Percentiles rank a stretch among this genome's conserved stretches.
Conservation (phyloP, 2,329 filamentous ascomycete genomes). For the Aureobasidium leucospermi region DNA sequence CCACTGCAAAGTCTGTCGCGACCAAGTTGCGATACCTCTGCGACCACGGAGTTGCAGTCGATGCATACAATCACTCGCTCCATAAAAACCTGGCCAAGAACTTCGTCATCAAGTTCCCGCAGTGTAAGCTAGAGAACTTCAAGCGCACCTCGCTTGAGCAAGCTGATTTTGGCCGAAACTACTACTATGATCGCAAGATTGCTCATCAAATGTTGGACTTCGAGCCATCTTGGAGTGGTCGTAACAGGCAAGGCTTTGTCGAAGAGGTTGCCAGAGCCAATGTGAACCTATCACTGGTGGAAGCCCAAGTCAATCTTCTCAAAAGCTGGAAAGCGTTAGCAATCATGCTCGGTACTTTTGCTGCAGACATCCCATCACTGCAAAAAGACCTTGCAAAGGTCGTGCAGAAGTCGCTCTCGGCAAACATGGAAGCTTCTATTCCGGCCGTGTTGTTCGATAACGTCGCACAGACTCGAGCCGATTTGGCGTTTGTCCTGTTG, state of each 20-base stretch:
- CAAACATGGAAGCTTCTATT: constrained; percentile 65
- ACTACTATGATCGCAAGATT: constrained; percentile 75
- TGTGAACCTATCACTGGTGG: constrained; percentile 81
- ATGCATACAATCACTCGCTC: constrained; percentile 77
- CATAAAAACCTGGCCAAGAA: constrained; percentile 82
- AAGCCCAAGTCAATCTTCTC: constrained; percentile 81
- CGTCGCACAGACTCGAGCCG: constrained; percentile 67
- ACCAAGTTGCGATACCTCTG: constrained; percentile 72
- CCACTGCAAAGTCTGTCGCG: constrained; percentile 63
- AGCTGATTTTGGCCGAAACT: constrained; percentile 57
- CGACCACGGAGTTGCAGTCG: constrained; percentile 68
- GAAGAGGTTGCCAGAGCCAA: constrained; percentile 83
- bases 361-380: constrained; percentile 47
- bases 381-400: constrained; percentile 67
- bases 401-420: constrained; percentile 66
- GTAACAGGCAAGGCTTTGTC: constrained; percentile 61
- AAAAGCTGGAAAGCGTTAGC: constrained; percentile 85
- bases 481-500: constrained; percentile 73
- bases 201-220: constrained; percentile 69
- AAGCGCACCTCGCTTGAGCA: constrained; percentile 59
- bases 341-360: constrained; percentile 68
- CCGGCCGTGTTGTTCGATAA: constrained; percentile 76
- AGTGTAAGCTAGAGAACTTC: constrained; percentile 67
- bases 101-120: constrained; percentile 68
- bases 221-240: constrained; percentile 66